phyloP scores from a whole-genome alignment of 371 early-diverging fungal genomes.

The Mortierella polycephala region DNA sequence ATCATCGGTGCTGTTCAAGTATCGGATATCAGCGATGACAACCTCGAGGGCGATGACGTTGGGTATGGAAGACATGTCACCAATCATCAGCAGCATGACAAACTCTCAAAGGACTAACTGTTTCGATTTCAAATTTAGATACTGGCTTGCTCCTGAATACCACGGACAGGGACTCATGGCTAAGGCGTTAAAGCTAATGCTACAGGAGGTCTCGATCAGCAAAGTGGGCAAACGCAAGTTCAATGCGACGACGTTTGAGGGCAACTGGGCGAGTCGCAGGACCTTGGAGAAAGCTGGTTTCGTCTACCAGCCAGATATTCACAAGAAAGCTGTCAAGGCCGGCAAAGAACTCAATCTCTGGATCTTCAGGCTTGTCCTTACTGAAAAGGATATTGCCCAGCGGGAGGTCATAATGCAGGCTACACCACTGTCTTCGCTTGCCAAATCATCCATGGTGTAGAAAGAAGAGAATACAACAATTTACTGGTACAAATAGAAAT shows the following conservation, averaged over 20 bases:
- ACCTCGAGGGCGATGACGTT: slow-evolving; percentile 33
- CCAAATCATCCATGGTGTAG: not conserved
- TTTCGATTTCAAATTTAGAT: slow-evolving; percentile 9
- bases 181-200: slow-evolving; percentile 30
- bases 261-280: slow-evolving; percentile 38
- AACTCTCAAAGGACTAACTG: not conserved
- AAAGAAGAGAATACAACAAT: no score
- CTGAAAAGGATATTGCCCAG: slow-evolving; percentile 21
- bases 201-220: slow-evolving; percentile 18
- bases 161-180: slow-evolving; percentile 45
- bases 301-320: slow-evolving; percentile 17
- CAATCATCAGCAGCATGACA: not conserved
- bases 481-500: no score
- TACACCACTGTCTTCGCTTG: slow-evolving; percentile 12
- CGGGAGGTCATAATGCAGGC: slow-evolving; percentile 12
- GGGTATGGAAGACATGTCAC: slow-evolving; percentile 19
- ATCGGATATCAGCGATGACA: slow-evolving; percentile 23
- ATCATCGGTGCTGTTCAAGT: slow-evolving; percentile 22
- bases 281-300: slow-evolving; percentile 40
- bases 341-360: slow-evolving; percentile 13
- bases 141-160: slow-evolving; percentile 45
- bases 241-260: slow-evolving; percentile 22
- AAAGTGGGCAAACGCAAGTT: slow-evolving; percentile 50
- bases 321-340: not conserved
- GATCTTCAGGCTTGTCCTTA: slow-evolving; percentile 17